Conservation (phyloP, 2,329 filamentous ascomycete species). For the Ophioceras dolichostomum region DNA sequence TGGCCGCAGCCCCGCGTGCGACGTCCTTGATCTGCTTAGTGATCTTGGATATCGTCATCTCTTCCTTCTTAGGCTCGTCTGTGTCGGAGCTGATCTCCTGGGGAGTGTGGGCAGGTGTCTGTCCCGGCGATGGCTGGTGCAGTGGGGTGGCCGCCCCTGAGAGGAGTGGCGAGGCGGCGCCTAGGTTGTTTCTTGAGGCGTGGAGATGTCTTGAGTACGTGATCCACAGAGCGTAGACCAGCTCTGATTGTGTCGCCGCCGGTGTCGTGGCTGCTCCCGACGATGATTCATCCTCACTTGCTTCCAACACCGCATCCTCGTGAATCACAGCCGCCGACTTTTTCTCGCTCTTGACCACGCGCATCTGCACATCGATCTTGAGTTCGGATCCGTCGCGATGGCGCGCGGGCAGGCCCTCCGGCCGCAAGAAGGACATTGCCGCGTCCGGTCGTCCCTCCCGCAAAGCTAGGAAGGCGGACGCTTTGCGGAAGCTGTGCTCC, state of each 20-base stretch:
- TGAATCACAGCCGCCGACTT: constrained; percentile 45
- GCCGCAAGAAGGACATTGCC: constrained; percentile 65
- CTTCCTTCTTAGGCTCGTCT: constrained; percentile 31
- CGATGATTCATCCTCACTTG: constrained; percentile 34
- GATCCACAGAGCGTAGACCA: constrained; percentile 93
- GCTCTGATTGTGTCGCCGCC: constrained; percentile 47
- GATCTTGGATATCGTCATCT: constrained; percentile 31
- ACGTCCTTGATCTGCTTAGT: constrained; percentile 45
- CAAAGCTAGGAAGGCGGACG: constrained; percentile 70
- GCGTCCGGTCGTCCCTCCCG: constrained; percentile 74
- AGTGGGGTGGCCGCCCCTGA: constrained; percentile 59
- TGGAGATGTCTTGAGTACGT: constrained; percentile 93
- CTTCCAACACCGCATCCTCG: constrained; percentile 53
- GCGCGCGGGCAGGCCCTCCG: constrained; percentile 71
- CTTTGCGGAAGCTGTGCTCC: constrained; percentile 88
- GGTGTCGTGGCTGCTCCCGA: constrained; percentile 27
- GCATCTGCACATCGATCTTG: constrained; percentile 91
- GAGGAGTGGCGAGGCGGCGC: constrained; percentile 47
- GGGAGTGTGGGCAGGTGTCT: constrained; percentile 47
- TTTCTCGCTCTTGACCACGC: constrained; percentile 83
- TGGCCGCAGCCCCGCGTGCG: constrained; percentile 41
- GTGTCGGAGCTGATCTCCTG: constrained; percentile 43
- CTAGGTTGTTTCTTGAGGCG: constrained; percentile 37
- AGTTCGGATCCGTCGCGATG: constrained; percentile 88
- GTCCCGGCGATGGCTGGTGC: constrained; percentile 68